phyloP scores from a whole-genome alignment of 306 rosid genomes.

The Cicer pinnatifidum region DNA sequence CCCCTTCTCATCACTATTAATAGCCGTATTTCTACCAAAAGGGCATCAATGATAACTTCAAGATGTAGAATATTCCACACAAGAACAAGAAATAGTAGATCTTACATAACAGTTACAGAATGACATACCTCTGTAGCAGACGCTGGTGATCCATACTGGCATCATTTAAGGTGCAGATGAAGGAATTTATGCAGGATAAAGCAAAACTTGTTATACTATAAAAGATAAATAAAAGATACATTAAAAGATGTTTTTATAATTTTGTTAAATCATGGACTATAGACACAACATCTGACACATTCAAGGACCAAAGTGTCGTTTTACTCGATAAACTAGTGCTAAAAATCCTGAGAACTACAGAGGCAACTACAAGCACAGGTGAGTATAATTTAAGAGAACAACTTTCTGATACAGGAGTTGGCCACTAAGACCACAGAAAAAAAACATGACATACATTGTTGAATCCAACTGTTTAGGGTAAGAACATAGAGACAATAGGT shows the following conservation, averaged over 20 bases:
- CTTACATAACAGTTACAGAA: constrained; percentile 21
- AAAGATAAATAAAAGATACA: not conserved
- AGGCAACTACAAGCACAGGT: constrained; percentile 4
- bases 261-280: too few species aligned
- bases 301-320: too few species aligned
- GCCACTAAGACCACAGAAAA: not conserved
- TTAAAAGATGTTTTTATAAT: too few species aligned
- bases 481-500: not conserved
- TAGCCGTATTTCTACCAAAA: constrained; percentile 14
- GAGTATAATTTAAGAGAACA: not conserved
- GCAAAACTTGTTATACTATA: not conserved
- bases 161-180: constrained; percentile 69
- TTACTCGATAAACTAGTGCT: constrained; percentile 6
- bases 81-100: constrained; percentile 12
- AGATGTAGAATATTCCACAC: constrained; percentile 11
- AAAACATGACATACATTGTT: constrained; percentile 9
- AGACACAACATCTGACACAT: too few species aligned
- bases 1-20: constrained; percentile 2
- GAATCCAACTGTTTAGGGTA: constrained; percentile 2
- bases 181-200: constrained; percentile 72
- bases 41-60: not conserved
- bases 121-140: constrained; percentile 74
- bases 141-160: constrained; percentile 89
- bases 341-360: not conserved
- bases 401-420: constrained; percentile 3